phyloP scores from a whole-genome alignment of 225 moss, liverwort and hornwort species.

The Antitrichia curtipendula region DNA sequence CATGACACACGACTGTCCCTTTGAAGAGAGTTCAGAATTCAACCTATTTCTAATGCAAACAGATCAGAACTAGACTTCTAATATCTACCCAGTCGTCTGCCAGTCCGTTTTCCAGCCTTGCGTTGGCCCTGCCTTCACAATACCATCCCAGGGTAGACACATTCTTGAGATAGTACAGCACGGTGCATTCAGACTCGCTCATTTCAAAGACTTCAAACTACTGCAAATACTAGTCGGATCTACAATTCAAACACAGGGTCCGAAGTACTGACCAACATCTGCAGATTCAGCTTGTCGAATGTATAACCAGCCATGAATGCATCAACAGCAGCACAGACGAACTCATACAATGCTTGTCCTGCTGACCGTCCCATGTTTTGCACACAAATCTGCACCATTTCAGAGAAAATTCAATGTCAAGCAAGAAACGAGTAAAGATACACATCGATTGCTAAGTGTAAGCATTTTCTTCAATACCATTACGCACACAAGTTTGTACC shows the following conservation, averaged over 20 bases:
- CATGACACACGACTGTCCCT: not conserved
- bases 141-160: not conserved
- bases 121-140: not conserved
- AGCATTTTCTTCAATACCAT: not conserved
- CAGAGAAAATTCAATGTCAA: not conserved
- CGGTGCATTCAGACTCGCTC: not conserved
- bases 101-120: not conserved
- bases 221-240: not conserved
- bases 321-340: slow-evolving; percentile 46
- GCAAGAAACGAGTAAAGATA: not conserved
- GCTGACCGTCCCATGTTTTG: slow-evolving; percentile 74
- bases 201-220: not conserved
- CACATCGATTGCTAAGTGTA: not conserved
- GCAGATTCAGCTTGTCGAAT: slow-evolving; percentile 59
- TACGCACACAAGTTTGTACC: slow-evolving; percentile 30
- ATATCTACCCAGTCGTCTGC: not conserved
- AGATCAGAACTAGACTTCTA: not conserved
- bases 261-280: slow-evolving; percentile 39
- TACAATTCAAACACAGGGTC: not conserved
- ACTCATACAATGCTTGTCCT: slow-evolving; percentile 50
- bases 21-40: not conserved
- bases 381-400: slow-evolving; percentile 36
- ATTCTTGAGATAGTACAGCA: not conserved
- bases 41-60: not conserved
- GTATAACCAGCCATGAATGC: slow-evolving; percentile 55